Percentiles rank a stretch among this genome's conserved stretches.
These are phyloP conservation scores for Triticum dicoccoides DNA, from an alignment of 176 grass and related monocot species.

Conservation along the genomic window DNA sequence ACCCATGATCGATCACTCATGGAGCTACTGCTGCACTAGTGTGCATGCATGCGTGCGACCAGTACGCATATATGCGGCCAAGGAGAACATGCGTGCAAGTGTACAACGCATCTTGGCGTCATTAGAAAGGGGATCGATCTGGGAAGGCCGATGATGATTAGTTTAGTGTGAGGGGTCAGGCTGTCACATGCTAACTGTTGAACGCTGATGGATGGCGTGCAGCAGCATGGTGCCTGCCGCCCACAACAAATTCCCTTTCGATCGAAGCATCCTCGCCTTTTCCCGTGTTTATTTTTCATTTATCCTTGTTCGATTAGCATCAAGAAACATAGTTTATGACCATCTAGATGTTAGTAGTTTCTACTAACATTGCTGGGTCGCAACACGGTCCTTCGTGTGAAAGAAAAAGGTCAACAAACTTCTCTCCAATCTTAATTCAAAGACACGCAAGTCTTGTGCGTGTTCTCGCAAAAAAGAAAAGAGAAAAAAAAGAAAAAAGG, in stretches of 20 bases:
- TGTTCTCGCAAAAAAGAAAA: too few species aligned
- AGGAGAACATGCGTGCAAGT: background rate
- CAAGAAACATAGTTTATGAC: constrained; percentile 3
- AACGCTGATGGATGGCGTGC: background rate
- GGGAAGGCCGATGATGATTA: background rate
- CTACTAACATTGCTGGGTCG: background rate
- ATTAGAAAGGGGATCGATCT: background rate
- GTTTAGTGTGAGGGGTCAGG: constrained; percentile 27
- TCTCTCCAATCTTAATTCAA: too few species aligned
- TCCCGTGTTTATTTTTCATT: background rate
- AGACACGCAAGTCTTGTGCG: too few species aligned
- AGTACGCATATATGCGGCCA: background rate
- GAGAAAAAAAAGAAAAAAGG: too few species aligned
- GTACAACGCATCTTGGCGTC: background rate
- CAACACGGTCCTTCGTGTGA: background rate
- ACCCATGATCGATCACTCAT: constrained; percentile 6
- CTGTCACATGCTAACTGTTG: constrained; percentile 38
- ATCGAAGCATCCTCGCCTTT: constrained; percentile 24
- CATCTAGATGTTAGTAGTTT: background rate
- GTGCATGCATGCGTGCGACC: constrained; percentile 1
- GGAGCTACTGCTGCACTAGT: constrained; percentile 1
- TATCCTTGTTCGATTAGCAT: constrained; percentile 1
- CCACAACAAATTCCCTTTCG: background rate
- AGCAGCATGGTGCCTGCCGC: background rate
- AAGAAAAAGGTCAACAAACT: background rate